Evolutionary conservation across 441 rosid species (phyloP).

Genomic region (Jatropha multifida): DNA sequence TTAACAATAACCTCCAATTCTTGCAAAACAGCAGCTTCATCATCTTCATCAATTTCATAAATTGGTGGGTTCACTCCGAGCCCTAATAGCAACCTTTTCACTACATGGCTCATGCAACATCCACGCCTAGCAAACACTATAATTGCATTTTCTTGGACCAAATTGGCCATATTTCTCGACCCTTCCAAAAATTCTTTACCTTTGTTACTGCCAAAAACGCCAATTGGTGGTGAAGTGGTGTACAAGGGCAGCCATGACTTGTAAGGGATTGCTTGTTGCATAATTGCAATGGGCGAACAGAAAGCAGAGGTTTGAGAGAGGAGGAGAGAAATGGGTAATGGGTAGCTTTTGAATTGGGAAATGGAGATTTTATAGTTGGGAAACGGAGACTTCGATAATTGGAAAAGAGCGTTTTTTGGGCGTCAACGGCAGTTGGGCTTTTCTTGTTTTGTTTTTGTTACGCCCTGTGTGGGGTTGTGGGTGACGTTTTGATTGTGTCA

Average conservation of each 20-base stretch:
- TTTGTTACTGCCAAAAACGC: not conserved
- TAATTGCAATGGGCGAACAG: slow-evolving; percentile 19
- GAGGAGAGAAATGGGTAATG: slow-evolving; percentile 7
- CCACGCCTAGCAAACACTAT: slow-evolving; percentile 71
- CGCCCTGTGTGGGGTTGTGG: slow-evolving; percentile 22
- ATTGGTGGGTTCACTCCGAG: slow-evolving; percentile 82
- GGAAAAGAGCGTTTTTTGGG: slow-evolving; percentile 23
- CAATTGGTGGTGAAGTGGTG: slow-evolving; percentile 27
- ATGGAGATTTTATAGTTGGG: not conserved
- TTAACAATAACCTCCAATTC: slow-evolving; percentile 39
- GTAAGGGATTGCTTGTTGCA: slow-evolving; percentile 81
- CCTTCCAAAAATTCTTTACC: slow-evolving; percentile 11
- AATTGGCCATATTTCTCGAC: slow-evolving; percentile 26
- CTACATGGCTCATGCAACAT: slow-evolving; percentile 92
- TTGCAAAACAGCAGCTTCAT: slow-evolving; percentile 35
- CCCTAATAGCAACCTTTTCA: slow-evolving; percentile 61
- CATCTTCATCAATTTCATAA: slow-evolving; percentile 61
- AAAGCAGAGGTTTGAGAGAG: not conserved
- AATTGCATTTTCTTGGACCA: slow-evolving; percentile 73
- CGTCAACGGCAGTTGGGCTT: slow-evolving; percentile 42
- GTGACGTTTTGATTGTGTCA: slow-evolving; percentile 27
- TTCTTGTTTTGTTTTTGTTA: slow-evolving; percentile 15
- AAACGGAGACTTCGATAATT: slow-evolving; percentile 8
- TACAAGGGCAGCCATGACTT: slow-evolving; percentile 42
- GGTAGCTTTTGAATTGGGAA: not conserved